Conservation (phyloP, 768 basidiomycete species). For the Trametes meyenii region DNA sequence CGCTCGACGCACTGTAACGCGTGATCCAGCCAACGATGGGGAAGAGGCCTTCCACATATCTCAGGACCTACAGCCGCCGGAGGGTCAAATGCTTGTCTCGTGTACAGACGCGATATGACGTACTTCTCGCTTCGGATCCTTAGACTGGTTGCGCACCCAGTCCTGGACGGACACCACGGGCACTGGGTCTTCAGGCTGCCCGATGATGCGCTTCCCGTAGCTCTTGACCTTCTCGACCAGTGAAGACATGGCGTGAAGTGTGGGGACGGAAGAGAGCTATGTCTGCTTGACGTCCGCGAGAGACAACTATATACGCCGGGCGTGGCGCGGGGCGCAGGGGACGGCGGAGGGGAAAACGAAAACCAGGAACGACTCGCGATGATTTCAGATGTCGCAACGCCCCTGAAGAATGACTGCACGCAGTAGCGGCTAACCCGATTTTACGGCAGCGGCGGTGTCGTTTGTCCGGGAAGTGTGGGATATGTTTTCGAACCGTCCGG, state of each 20-base stretch:
- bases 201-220: conserved; percentile 59
- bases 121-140: conserved; percentile 55
- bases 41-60: conserved; percentile 76
- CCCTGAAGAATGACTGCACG: conserved; percentile 14
- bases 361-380: conserved; percentile 17
- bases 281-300: conserved; percentile 1
- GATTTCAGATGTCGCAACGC: conserved; percentile 17
- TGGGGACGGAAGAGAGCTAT: neutral
- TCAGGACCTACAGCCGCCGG: conserved; percentile 46
- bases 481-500: neutral
- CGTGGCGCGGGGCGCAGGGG: conserved; percentile 5
- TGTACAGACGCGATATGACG: conserved; percentile 27
- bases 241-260: conserved; percentile 39
- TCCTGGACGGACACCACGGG: conserved; percentile 62
- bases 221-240: conserved; percentile 40
- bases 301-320: conserved; percentile 7
- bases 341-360: conserved; percentile 5
- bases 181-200: conserved; percentile 59
- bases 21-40: conserved; percentile 86
- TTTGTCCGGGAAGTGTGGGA: conserved; percentile 6
- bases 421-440: neutral
- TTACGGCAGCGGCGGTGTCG: conserved; percentile 1
- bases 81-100: neutral
- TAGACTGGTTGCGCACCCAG: conserved; percentile 47
- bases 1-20: conserved; percentile 70